A percentile compares a stretch with the other conserved stretches of the same genome.
Evolutionary conservation across 768 basidiomycete genomes (phyloP).

Genomic region (Hypholoma sublateritium): DNA sequence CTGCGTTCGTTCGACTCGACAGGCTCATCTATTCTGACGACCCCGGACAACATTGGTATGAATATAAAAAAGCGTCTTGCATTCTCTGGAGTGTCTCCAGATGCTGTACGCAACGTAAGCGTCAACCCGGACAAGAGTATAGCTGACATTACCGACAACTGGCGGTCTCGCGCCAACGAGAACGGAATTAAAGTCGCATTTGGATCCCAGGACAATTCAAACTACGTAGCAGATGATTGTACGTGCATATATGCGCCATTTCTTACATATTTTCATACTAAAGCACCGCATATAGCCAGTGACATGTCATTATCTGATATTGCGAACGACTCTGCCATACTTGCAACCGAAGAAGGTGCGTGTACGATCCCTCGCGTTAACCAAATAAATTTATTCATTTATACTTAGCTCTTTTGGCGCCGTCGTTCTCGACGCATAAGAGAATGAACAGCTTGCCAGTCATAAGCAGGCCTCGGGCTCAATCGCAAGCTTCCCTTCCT

Average conservation of each 20-base stretch:
- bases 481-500: constrained; percentile 48
- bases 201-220: constrained; percentile 48
- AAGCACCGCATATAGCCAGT: constrained; percentile 51
- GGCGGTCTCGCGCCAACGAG: constrained; percentile 70
- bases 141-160: constrained; percentile 64
- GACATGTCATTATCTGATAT: constrained; percentile 48
- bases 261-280: constrained; percentile 17
- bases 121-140: constrained; percentile 44
- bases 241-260: constrained; percentile 23
- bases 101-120: constrained; percentile 31
- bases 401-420: constrained; percentile 51
- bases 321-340: constrained; percentile 45
- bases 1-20: constrained; percentile 61
- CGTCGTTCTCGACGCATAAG: constrained; percentile 46
- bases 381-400: background rate
- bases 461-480: constrained; percentile 56
- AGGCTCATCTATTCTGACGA: constrained; percentile 54
- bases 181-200: constrained; percentile 68
- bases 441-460: constrained; percentile 29
- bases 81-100: constrained; percentile 42
- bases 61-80: constrained; percentile 40
- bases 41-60: constrained; percentile 49
- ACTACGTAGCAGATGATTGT: constrained; percentile 47
- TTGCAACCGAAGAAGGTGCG: constrained; percentile 50
- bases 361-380: background rate